A percentile compares a stretch with the other conserved stretches of the same genome.
Conservation (phyloP, 78 protist species). For the Creolimax fragrantissima region DNA sequence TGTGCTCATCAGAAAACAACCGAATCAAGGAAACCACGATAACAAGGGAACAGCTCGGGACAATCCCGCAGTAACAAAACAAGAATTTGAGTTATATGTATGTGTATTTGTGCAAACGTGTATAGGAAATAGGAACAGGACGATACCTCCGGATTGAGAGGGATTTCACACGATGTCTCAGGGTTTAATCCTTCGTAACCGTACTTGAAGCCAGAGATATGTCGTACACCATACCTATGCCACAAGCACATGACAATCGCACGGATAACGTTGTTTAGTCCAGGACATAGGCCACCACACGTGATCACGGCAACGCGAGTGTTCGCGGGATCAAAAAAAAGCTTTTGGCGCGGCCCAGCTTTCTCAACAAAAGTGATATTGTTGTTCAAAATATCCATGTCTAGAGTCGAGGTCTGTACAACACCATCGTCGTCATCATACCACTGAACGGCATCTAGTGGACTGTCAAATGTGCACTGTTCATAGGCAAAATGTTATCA, state of each 20-base stretch:
- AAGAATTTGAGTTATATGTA: too few species aligned
- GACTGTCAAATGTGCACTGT: not conserved
- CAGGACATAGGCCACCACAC: slow-evolving; percentile 54
- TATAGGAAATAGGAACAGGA: too few species aligned
- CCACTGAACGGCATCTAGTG: not conserved
- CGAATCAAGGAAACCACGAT: too few species aligned
- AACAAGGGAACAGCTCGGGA: too few species aligned
- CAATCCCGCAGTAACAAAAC: too few species aligned
- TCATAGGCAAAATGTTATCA: not conserved
- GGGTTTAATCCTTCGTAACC: slow-evolving; percentile 10
- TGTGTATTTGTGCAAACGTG: too few species aligned
- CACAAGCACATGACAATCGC: not conserved
- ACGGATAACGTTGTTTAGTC: slow-evolving; percentile 41
- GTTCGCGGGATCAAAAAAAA: slow-evolving; percentile 14
- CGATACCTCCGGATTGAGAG: not conserved
- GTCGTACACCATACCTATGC: slow-evolving; percentile 27
- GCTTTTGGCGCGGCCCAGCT: slow-evolving; percentile 28
- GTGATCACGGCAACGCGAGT: slow-evolving; percentile 23
- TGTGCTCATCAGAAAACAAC: too few species aligned
- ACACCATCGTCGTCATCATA: not conserved
- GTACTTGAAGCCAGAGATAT: slow-evolving; percentile 28
- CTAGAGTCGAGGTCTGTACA: not conserved
- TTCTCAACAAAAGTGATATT: not conserved
- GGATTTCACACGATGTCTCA: not conserved
- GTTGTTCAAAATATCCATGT: not conserved